A percentile compares a stretch with the other conserved stretches of the same genome.
Evolutionary conservation across 345 rosid species (phyloP).

Genomic region (Lepidium aucheri): DNA sequence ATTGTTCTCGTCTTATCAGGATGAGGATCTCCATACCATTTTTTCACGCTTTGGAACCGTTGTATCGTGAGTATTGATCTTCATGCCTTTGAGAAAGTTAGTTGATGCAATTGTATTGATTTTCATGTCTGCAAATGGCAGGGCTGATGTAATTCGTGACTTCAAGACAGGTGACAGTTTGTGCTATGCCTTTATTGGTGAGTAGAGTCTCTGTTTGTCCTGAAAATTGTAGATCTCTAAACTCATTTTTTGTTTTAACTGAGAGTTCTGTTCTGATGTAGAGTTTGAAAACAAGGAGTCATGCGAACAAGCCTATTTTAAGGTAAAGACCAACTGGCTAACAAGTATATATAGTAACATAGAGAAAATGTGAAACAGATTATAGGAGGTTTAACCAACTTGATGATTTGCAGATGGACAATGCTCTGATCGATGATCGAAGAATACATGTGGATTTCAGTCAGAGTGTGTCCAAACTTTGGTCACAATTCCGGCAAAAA

Average conservation of each 20-base stretch:
- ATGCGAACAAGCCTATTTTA: slow-evolving; percentile 79
- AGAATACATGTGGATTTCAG: slow-evolving; percentile 96
- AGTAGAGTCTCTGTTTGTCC: slow-evolving; percentile 19
- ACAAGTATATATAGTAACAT: background rate
- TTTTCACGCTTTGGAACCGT: slow-evolving; percentile 95
- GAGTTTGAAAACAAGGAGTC: slow-evolving; percentile 75
- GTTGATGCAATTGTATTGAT: background rate
- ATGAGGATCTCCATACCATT: slow-evolving; percentile 88
- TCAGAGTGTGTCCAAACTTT: slow-evolving; percentile 88
- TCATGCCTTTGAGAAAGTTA: background rate
- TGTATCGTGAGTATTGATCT: slow-evolving; percentile 47
- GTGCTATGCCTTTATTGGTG: slow-evolving; percentile 92
- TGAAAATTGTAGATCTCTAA: background rate
- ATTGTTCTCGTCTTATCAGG: slow-evolving; percentile 38
- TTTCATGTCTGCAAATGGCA: slow-evolving; percentile 26
- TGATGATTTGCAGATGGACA: slow-evolving; percentile 67
- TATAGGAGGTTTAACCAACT: background rate
- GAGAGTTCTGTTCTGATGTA: slow-evolving; percentile 24
- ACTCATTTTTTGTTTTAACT: background rate
- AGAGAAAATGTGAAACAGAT: background rate
- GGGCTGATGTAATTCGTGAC: slow-evolving; percentile 92
- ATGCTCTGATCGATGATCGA: slow-evolving; percentile 95
- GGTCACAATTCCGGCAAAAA: slow-evolving; percentile 58
- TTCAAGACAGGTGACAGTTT: slow-evolving; percentile 95
- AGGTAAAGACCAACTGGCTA: slow-evolving; percentile 34